phyloP scores from a whole-genome alignment of 2,329 filamentous ascomycete genomes.

The Trichoderma guizhouense region DNA sequence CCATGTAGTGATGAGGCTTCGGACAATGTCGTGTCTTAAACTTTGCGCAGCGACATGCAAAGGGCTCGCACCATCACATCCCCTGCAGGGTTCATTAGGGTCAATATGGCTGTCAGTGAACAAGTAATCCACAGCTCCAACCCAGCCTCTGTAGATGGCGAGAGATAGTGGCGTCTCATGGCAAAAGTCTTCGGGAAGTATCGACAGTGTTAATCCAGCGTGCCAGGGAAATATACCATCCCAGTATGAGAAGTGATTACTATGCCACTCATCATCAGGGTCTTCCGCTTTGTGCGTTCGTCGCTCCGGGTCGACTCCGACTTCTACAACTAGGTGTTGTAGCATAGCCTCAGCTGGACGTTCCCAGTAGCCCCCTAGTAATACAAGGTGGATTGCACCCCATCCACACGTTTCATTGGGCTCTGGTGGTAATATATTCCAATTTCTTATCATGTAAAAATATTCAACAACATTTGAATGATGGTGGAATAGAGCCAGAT shows the following conservation, averaged over 20 bases:
- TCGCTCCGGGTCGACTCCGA: not conserved
- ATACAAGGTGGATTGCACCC: not conserved
- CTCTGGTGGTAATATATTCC: not conserved
- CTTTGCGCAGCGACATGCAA: slow-evolving; percentile 7
- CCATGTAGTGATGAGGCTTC: no score
- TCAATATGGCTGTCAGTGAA: not conserved
- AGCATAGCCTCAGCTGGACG: not conserved
- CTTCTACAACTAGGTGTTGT: not conserved
- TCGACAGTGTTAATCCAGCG: not conserved
- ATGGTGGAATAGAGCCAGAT: not conserved
- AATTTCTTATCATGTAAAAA: no score
- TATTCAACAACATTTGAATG: no score
- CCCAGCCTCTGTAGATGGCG: not conserved
- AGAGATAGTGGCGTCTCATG: not conserved
- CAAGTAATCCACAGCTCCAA: not conserved
- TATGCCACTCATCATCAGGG: not conserved
- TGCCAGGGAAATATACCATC: no score
- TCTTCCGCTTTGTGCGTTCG: not conserved
- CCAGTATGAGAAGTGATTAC: not conserved
- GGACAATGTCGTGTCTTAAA: not conserved
- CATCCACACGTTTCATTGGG: not conserved
- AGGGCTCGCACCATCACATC: not conserved
- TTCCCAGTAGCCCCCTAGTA: no score
- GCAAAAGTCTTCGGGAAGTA: not conserved
- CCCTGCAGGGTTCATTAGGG: not conserved